These are phyloP conservation scores for Sarocladium brachiariae DNA, from an alignment of 2,329 filamentous ascomycete genomes.

Conservation along the genomic window DNA sequence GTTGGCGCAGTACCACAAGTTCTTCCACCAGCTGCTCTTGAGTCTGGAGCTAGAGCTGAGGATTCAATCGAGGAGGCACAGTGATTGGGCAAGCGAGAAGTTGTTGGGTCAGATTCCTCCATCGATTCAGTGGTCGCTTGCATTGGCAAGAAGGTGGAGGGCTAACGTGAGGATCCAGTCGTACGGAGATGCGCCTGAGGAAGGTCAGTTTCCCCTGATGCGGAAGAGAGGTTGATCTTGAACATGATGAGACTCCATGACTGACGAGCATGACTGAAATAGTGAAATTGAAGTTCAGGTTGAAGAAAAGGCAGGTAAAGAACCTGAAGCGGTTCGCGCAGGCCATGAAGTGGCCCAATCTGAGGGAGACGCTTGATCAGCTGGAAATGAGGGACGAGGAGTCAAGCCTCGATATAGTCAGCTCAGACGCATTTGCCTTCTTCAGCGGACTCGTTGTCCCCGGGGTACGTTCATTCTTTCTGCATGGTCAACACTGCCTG, in stretches of 20 bases:
- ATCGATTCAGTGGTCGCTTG: conserved; percentile 65
- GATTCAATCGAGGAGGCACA: conserved; percentile 56
- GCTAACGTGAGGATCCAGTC: conserved; percentile 62
- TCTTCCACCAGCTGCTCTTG: conserved; percentile 72
- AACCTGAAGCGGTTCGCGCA: conserved; percentile 62
- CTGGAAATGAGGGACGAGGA: conserved; percentile 55
- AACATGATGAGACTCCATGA: not conserved
- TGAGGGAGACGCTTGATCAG: conserved; percentile 54
- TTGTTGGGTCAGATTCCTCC: conserved; percentile 60
- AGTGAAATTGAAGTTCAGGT: conserved; percentile 49
- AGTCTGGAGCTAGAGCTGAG: conserved; percentile 65
- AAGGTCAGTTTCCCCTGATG: conserved; percentile 33
- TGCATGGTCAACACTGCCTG: no score
- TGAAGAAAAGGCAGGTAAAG: conserved; percentile 61
- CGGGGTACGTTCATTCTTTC: conserved; percentile 40
- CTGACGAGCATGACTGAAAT: not conserved
- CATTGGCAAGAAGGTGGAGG: conserved; percentile 66
- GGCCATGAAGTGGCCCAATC: conserved; percentile 72
- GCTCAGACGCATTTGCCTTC: conserved; percentile 69
- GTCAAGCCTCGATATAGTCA: conserved; percentile 50
- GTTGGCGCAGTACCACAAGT: conserved; percentile 49
- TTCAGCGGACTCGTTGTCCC: conserved; percentile 69
- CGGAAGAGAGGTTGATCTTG: no score
- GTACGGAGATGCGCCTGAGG: conserved; percentile 45
- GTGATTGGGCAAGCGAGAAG: conserved; percentile 57